phyloP scores from a whole-genome alignment of 306 rosid genomes.

The Mucuna pruriens region DNA sequence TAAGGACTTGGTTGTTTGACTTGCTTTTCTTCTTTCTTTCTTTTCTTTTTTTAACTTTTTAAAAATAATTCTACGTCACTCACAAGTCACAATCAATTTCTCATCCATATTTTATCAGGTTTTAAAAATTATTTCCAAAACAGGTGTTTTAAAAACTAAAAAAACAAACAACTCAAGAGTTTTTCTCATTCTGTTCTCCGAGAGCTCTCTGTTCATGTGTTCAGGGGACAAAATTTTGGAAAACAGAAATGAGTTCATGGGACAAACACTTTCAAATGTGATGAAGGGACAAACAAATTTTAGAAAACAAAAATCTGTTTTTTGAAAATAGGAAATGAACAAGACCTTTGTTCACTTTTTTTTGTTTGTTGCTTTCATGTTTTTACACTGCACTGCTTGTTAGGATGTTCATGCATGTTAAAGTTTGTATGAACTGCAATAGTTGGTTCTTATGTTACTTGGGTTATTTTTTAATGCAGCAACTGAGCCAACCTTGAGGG shows the following conservation, averaged over 20 bases:
- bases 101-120: too few relatives aligned
- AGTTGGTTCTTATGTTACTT: background rate
- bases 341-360: background rate
- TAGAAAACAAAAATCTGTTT: background rate
- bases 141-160: background rate
- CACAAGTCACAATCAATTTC: too few relatives aligned
- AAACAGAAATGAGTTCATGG: background rate
- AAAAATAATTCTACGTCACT: too few relatives aligned
- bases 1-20: background rate
- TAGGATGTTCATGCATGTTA: conserved; percentile 4
- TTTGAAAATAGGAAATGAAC: background rate
- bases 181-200: background rate
- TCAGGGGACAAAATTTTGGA: background rate
- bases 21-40: background rate
- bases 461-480: conserved; percentile 57
- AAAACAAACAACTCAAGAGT: background rate
- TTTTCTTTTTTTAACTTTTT: too few relatives aligned
- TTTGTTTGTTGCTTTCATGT: background rate
- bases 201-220: too few relatives aligned
- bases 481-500: conserved; percentile 77
- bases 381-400: background rate
- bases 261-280: background rate
- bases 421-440: conserved; percentile 36
- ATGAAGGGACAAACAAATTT: background rate
- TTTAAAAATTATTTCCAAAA: too few relatives aligned